Base-by-base conservation (phyloP, 495 filamentous ascomycete species). In the Amorphotheca resinae region DNA sequence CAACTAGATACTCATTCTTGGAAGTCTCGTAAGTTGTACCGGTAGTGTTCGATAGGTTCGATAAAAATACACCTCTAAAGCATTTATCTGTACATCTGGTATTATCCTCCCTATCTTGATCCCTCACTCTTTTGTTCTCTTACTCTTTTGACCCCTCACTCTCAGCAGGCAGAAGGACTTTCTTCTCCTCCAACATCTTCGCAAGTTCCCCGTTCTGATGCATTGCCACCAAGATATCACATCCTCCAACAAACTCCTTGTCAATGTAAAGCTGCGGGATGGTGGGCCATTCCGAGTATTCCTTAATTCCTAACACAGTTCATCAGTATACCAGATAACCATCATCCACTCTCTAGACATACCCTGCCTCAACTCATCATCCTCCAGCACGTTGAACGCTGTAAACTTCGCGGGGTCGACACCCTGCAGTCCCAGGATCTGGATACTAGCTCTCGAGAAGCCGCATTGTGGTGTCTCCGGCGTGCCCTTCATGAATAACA, bases 401-500 rank as follows among this genome's bases (percentile, higher is more conserved):
- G 86, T 79, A 58, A 98, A 98, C 65, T 95, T 95, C 52, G 71
- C 72, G n/a, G 91, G 93, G 61, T 96, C 84, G 31, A 98, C 88
- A 33, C 93, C 91, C 61, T 98, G 91, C 59, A 93, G 59, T 22
- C 89, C 84, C 20, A 98, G 69, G 46, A 98, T 87, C 69, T 95
- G 87, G 58, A 98, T 87, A 57, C 77, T 89, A 18, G 91, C 89
- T 55, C 87, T 74, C 39, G 91, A 98, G 68, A 95, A 98, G 30
- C 91, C 91, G 62, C 91, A 98, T 59, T 98, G 89, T n/a, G 91
- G 91, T 17, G 74, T 85, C 62, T 95, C 91, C 31, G 91, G 91
- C 1, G 91, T 95, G 39, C 91, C 89, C 64, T 96, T 96, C 89
- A 96, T 96, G 68, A 96, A 98, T 20, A 98, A 72, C 12, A 98